phyloP scores from a whole-genome alignment of 2,329 filamentous ascomycete species.

The Calcarisporium arbuscula region DNA sequence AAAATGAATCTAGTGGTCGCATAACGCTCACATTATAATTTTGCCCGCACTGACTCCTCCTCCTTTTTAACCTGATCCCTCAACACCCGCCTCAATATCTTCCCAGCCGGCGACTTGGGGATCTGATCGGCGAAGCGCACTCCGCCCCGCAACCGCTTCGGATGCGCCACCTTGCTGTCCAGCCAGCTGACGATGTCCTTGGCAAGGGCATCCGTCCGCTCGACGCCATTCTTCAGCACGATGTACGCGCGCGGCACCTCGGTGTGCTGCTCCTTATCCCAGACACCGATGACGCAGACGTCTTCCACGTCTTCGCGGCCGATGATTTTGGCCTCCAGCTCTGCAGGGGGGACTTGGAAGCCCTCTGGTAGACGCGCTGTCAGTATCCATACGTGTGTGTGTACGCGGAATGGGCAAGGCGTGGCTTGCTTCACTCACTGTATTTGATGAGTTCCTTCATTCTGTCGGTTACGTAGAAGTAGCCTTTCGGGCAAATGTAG shows the following conservation, averaged over 20 bases:
- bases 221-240: constrained; percentile 28
- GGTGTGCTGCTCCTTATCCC: constrained; percentile 52
- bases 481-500: constrained; percentile 67
- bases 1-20: constrained; percentile 2
- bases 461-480: constrained; percentile 87
- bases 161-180: constrained; percentile 53
- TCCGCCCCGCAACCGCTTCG: constrained; percentile 66
- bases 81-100: constrained; percentile 44
- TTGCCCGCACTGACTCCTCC: constrained; percentile 20
- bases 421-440: constrained; percentile 39
- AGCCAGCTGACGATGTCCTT: constrained; percentile 30
- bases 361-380: constrained; percentile 51
- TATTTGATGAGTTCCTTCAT: constrained; percentile 60
- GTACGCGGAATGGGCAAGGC: too few relatives aligned
- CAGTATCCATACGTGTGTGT: too few relatives aligned
- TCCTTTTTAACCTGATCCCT: constrained; percentile 34
- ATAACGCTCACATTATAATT: constrained; percentile 28
- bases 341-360: constrained; percentile 63
- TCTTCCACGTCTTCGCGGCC: constrained; percentile 43
- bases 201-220: constrained; percentile 24
- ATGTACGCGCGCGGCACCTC: constrained; percentile 56
- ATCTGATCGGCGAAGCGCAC: constrained; percentile 61
- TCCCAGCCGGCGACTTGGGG: constrained; percentile 59
- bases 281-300: constrained; percentile 59
- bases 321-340: constrained; percentile 48